These are phyloP conservation scores for Huntiella abstrusa DNA, from an alignment of 2,329 filamentous ascomycete species.

Conservation along the genomic window DNA sequence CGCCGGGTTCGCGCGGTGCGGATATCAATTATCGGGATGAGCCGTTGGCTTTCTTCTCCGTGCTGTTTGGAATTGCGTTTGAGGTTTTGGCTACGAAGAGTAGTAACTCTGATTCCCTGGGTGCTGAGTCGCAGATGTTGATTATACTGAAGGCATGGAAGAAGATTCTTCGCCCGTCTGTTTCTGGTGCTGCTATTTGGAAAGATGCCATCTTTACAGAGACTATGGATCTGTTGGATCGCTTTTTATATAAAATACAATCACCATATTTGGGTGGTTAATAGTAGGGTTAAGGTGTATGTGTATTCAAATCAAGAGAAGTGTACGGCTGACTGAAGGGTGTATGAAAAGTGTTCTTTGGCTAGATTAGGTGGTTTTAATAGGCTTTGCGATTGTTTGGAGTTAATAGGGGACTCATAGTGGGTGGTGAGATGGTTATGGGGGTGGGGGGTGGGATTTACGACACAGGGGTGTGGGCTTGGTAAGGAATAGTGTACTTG, in stretches of 20 bases:
- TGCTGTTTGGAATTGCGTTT: constrained; percentile 88
- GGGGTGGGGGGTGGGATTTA: no score
- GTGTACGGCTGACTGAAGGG: no score
- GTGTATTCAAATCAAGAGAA: no score
- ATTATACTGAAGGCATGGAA: constrained; percentile 82
- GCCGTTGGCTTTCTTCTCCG: constrained; percentile 96
- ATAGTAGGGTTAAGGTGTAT: no score
- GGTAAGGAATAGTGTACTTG: no score
- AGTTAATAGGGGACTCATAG: no score
- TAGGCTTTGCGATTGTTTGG: no score
- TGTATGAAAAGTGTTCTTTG: no score
- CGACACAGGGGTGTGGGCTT: no score
- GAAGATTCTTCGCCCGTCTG: constrained; percentile 84
- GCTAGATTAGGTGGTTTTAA: no score
- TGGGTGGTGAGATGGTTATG: no score
- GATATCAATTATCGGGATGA: constrained; percentile 98
- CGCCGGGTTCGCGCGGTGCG: constrained; percentile 17
- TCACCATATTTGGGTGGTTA: no score
- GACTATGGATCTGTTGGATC: constrained; percentile 87
- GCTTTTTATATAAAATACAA: constrained; percentile 28
- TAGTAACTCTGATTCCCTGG: constrained; percentile 33
- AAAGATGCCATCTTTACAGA: constrained; percentile 90
- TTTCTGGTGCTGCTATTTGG: constrained; percentile 92
- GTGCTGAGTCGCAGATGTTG: constrained; percentile 58
- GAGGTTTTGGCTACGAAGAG: constrained; percentile 65